phyloP scores from a whole-genome alignment of 2,329 filamentous ascomycete genomes.

The Penicillium sp. region DNA sequence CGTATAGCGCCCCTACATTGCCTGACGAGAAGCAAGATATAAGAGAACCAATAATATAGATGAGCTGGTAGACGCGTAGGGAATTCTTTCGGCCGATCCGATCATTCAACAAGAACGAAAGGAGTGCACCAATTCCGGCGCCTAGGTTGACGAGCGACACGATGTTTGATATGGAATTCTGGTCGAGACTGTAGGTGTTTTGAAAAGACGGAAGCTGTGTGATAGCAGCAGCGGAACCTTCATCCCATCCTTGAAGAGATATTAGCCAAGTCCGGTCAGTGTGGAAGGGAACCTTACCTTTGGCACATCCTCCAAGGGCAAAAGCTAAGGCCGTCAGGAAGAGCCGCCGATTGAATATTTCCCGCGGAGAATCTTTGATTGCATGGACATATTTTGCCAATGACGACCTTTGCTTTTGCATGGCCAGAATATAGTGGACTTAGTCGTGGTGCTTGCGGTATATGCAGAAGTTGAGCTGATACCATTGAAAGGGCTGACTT shows the following conservation, averaged over 20 bases:
- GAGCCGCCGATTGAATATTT: constrained; percentile 4
- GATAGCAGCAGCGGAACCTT: constrained; percentile 6
- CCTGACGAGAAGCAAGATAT: constrained; percentile 18
- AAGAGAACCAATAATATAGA: constrained; percentile 27
- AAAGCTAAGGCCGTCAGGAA: constrained; percentile 4
- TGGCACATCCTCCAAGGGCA: constrained; percentile 26
- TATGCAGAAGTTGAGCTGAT: no score
- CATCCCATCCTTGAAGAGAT: neutral
- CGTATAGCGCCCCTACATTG: constrained; percentile 31
- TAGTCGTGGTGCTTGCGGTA: no score
- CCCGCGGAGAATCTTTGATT: constrained; percentile 1
- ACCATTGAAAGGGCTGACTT: no score
- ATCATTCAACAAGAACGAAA: constrained; percentile 44
- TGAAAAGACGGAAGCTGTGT: constrained; percentile 3
- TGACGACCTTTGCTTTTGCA: neutral
- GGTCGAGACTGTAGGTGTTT: neutral
- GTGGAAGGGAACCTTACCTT: constrained; percentile 2
- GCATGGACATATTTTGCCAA: constrained; percentile 1
- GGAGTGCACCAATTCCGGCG: constrained; percentile 28
- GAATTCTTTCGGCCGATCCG: constrained; percentile 43
- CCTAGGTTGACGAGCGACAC: constrained; percentile 41
- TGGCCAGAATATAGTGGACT: no score
- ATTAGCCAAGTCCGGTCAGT: neutral
- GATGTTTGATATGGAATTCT: constrained; percentile 28
- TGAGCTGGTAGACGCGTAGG: constrained; percentile 37